A percentile compares a stretch with the other conserved stretches of the same genome.
These are phyloP conservation scores for Aspergillus thermomutatus DNA, from an alignment of 2,329 filamentous ascomycete genomes.

Conservation along the genomic window DNA sequence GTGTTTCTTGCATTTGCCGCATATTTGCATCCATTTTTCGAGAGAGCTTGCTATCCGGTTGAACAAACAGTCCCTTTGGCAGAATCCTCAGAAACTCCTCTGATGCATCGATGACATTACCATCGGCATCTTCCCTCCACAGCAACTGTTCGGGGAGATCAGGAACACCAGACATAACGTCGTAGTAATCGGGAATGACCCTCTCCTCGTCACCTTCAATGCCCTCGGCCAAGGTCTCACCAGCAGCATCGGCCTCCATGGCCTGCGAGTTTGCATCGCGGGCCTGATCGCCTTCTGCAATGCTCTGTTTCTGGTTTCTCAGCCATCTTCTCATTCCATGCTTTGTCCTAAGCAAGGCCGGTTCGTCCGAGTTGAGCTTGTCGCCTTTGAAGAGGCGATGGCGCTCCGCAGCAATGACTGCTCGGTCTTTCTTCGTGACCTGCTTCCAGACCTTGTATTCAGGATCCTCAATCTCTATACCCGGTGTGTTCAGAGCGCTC, in stretches of 20 bases:
- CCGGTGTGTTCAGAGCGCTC: slow-evolving; percentile 65
- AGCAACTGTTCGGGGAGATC: slow-evolving; percentile 74
- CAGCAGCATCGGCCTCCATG: slow-evolving; percentile 48
- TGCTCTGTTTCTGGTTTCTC: slow-evolving; percentile 70
- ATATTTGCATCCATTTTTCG: slow-evolving; percentile 87
- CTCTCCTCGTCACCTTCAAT: slow-evolving; percentile 85
- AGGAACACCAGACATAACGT: slow-evolving; percentile 78
- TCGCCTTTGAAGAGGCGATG: slow-evolving; percentile 82
- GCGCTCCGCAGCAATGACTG: slow-evolving; percentile 78
- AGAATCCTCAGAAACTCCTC: slow-evolving; percentile 81
- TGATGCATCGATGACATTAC: slow-evolving; percentile 80
- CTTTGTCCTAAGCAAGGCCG: slow-evolving; percentile 79
- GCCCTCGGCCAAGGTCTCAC: slow-evolving; percentile 86
- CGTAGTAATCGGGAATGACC: slow-evolving; percentile 91
- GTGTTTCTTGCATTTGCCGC: slow-evolving; percentile 91
- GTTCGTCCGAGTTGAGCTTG: slow-evolving; percentile 80
- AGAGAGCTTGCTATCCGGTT: slow-evolving; percentile 70
- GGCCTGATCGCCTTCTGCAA: slow-evolving; percentile 49
- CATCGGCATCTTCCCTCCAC: slow-evolving; percentile 88
- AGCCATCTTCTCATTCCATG: slow-evolving; percentile 87
- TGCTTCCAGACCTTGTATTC: slow-evolving; percentile 99
- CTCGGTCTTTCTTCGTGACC: slow-evolving; percentile 93
- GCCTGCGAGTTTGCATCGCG: slow-evolving; percentile 45
- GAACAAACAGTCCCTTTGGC: slow-evolving; percentile 69
- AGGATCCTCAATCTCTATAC: slow-evolving; percentile 77